Evolutionary conservation across 2,329 filamentous ascomycete species (phyloP).

Genomic region (Cylindrodendrum hubeiense): DNA sequence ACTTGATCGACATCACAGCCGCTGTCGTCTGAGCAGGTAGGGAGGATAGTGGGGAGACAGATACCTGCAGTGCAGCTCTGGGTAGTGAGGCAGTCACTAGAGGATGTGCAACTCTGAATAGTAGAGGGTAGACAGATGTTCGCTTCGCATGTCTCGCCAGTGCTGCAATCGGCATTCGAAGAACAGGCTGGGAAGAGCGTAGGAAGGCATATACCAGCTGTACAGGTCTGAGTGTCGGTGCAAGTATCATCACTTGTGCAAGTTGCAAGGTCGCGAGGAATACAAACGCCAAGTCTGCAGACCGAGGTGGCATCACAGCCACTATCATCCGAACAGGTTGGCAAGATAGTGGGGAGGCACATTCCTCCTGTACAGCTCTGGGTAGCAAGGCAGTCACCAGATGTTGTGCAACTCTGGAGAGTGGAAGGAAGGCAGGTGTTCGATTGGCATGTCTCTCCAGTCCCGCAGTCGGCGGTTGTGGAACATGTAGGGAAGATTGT

Average conservation of each 20-base stretch:
- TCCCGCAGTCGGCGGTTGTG: background rate
- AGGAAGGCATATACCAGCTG: constrained; percentile 7
- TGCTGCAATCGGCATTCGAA: background rate
- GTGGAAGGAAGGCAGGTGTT: constrained; percentile 2
- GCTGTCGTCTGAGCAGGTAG: background rate
- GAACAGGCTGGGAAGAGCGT: background rate
- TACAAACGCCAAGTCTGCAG: constrained; percentile 14
- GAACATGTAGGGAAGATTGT: constrained; percentile 9
- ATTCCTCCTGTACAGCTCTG: constrained; percentile 7
- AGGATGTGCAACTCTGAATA: background rate
- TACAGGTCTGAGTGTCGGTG: background rate
- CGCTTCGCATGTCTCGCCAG: background rate
- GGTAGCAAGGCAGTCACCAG: background rate
- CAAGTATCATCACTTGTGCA: constrained; percentile 1
- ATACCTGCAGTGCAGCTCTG: constrained; percentile 8
- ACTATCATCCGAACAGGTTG: background rate
- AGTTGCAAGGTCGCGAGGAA: background rate
- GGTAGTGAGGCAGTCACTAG: background rate
- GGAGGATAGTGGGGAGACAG: constrained; percentile 6
- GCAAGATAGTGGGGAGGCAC: constrained; percentile 4
- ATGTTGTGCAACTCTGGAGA: background rate
- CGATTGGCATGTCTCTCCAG: background rate
- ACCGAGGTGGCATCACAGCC: background rate
- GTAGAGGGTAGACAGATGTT: constrained; percentile 3
- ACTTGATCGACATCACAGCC: background rate